These are phyloP conservation scores for Fraxinus latifolia DNA, from an alignment of 305 asterid genomes.

Conservation along the genomic window DNA sequence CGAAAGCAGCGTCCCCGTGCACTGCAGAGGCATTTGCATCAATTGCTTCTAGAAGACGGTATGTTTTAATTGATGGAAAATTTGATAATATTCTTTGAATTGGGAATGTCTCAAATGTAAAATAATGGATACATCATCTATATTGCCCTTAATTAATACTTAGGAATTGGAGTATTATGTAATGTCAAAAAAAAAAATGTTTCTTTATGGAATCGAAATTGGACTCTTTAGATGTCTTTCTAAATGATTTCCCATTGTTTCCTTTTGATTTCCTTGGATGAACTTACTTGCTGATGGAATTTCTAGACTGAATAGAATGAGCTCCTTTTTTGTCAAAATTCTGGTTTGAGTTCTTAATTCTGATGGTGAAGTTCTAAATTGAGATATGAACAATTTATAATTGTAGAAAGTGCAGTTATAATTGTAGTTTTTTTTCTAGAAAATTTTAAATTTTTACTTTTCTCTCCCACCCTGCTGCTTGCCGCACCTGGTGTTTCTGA, in stretches of 20 bases:
- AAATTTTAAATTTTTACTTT: not conserved
- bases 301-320: not conserved
- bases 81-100: not conserved
- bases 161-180: not conserved
- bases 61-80: not conserved
- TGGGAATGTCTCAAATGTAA: not conserved
- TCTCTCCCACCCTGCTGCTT: not conserved
- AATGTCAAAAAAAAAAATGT: not conserved
- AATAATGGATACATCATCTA: not conserved
- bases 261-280: not conserved
- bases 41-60: slow-evolving; percentile 57
- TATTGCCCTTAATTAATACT: not conserved
- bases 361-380: not conserved
- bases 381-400: not conserved
- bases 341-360: not conserved
- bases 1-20: slow-evolving; percentile 46
- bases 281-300: not conserved
- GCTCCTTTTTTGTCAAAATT: not conserved
- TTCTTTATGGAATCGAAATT: not conserved
- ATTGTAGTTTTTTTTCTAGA: not conserved
- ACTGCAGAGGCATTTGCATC: slow-evolving; percentile 48
- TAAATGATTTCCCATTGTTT: not conserved
- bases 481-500: not conserved
- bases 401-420: not conserved
- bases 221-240: not conserved